These are phyloP conservation scores for Phytophthora podocarpi DNA, from an alignment of 352 stramenopile species.

Conservation along the genomic window DNA sequence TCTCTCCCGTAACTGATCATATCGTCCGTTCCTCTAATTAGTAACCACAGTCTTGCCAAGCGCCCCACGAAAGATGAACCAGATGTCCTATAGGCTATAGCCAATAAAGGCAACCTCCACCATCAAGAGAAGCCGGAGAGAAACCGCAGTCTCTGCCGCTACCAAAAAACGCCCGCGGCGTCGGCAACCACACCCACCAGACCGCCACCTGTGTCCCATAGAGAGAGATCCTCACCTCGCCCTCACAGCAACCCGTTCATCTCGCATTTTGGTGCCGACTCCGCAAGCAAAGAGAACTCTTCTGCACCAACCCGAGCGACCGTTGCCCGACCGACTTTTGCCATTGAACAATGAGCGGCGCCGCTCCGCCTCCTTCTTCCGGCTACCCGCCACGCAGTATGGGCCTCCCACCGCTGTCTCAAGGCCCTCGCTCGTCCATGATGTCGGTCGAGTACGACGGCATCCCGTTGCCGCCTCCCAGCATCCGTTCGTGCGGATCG, in stretches of 20 bases:
- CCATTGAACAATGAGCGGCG: constrained; percentile 22
- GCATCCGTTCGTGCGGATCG: constrained; percentile 76
- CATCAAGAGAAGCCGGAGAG: constrained; percentile 14
- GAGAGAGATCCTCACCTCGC: background rate
- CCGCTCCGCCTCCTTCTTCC: constrained; percentile 30
- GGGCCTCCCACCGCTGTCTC: constrained; percentile 37
- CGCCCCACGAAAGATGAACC: constrained; percentile 12
- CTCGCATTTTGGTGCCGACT: constrained; percentile 29
- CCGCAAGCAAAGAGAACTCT: constrained; percentile 10
- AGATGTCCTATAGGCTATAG: constrained; percentile 24
- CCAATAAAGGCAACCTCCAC: background rate
- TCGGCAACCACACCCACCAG: constrained; percentile 8
- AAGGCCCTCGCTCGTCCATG: constrained; percentile 45
- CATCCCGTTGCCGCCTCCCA: constrained; percentile 62
- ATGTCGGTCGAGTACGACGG: constrained; percentile 70
- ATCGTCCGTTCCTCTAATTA: constrained; percentile 7
- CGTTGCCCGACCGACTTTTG: background rate
- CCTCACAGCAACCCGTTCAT: constrained; percentile 20
- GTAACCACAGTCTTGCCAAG: constrained; percentile 4
- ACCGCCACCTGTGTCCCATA: background rate
- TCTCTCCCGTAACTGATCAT: constrained; percentile 22
- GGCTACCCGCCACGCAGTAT: constrained; percentile 26
- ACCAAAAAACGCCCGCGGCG: constrained; percentile 1
- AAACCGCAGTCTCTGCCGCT: constrained; percentile 35
- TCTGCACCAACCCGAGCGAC: background rate